Percentiles rank a stretch among this genome's conserved stretches.
These are phyloP conservation scores for Fusarium sarcochroum DNA, from an alignment of 2,329 filamentous ascomycete species.

Conservation along the genomic window DNA sequence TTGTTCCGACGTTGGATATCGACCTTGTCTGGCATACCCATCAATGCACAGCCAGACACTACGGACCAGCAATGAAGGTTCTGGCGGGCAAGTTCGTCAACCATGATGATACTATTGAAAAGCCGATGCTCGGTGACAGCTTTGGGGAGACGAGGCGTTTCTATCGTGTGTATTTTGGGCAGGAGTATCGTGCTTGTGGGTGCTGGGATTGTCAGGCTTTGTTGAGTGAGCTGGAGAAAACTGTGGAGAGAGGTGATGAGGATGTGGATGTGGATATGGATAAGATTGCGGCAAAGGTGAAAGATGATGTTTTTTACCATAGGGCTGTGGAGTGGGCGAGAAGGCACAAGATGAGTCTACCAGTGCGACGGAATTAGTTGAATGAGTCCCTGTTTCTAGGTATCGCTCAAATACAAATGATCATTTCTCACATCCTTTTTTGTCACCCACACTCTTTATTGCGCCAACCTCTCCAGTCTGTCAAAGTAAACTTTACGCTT, in stretches of 20 bases:
- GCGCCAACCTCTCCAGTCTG: constrained; percentile 18
- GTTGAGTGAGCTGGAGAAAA: constrained; percentile 42
- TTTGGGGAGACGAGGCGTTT: constrained; percentile 49
- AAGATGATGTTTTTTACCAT: constrained; percentile 34
- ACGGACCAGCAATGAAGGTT: constrained; percentile 40
- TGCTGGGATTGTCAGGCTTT: constrained; percentile 58
- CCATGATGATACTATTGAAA: constrained; percentile 57
- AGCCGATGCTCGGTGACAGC: constrained; percentile 45
- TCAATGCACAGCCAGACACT: constrained; percentile 52
- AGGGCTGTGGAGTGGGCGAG: constrained; percentile 33
- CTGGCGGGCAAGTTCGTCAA: constrained; percentile 51
- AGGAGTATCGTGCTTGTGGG: constrained; percentile 54
- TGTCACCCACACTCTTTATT: neutral
- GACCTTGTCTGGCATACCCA: constrained; percentile 62
- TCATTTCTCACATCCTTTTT: neutral
- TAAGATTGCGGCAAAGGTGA: constrained; percentile 4
- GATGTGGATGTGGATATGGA: constrained; percentile 25
- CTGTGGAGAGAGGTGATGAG: neutral
- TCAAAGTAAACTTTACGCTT: constrained; percentile 38
- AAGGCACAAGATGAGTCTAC: neutral
- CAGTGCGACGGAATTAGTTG: neutral
- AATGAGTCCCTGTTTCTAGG: no score
- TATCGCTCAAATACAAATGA: neutral
- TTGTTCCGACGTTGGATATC: constrained; percentile 60
- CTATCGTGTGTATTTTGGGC: constrained; percentile 52